These are phyloP conservation scores for Rhizopus microsporus DNA, from an alignment of 371 early-diverging fungal species.

Conservation along the genomic window DNA sequence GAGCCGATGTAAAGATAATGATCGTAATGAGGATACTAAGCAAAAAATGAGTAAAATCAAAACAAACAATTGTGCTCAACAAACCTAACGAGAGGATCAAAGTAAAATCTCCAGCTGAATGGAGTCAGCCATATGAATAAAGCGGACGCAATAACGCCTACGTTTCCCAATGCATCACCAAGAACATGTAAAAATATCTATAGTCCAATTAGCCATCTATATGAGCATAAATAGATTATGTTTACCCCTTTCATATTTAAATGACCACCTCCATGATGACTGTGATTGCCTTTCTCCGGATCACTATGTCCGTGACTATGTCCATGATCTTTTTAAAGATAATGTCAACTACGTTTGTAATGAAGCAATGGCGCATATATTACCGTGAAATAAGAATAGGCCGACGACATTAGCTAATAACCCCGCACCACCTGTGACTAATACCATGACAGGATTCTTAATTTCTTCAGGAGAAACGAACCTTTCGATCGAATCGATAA, in stretches of 20 bases:
- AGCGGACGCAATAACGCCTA: constrained; percentile 88
- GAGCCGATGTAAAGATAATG: constrained; percentile 41
- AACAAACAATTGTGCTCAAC: constrained; percentile 25
- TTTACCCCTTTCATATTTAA: constrained; percentile 86
- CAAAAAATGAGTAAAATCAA: neutral
- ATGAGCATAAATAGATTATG: neutral
- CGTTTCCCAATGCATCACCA: constrained; percentile 91
- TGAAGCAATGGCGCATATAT: neutral
- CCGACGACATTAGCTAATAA: constrained; percentile 84
- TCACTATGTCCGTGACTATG: constrained; percentile 26
- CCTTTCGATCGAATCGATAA: constrained; percentile 87
- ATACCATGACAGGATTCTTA: constrained; percentile 72
- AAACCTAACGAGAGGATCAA: constrained; percentile 73
- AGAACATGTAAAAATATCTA: constrained; percentile 90
- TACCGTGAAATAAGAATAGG: constrained; percentile 77
- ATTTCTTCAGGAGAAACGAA: constrained; percentile 73
- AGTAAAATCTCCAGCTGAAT: constrained; percentile 70
- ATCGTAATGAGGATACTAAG: constrained; percentile 36
- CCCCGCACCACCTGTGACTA: constrained; percentile 84
- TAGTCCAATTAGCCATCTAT: neutral
- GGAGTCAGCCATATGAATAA: constrained; percentile 77
- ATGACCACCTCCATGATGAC: constrained; percentile 43
- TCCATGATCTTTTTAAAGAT: constrained; percentile 23
- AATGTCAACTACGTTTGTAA: neutral
- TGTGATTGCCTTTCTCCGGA: neutral